These are phyloP conservation scores for Rhododendron williamsianum DNA, from an alignment of 148 eudicot genomes.

Conservation along the genomic window DNA sequence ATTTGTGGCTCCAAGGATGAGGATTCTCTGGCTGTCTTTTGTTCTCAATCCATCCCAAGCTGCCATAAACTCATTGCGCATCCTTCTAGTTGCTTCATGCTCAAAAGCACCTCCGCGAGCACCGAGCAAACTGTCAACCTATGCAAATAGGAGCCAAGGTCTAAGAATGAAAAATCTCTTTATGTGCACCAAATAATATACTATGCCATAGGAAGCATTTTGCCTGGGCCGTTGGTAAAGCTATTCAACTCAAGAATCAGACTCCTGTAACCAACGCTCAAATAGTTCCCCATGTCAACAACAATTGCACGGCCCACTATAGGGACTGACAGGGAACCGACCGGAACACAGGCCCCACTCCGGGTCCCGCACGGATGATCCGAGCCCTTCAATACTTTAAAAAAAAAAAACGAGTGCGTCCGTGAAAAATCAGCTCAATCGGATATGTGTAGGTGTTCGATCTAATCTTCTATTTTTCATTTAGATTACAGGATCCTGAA, in stretches of 20 bases:
- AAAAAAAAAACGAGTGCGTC: too few relatives aligned
- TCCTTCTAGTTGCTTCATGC: conserved; percentile 98
- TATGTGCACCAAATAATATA: not conserved
- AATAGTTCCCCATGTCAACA: not conserved
- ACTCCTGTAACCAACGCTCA: not conserved
- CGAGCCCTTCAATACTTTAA: too few relatives aligned
- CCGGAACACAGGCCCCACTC: too few relatives aligned
- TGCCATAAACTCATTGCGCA: conserved; percentile 99
- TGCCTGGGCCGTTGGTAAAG: not conserved
- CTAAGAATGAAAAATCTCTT: not conserved
- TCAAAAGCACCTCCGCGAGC: conserved; percentile 98
- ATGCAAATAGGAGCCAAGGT: conserved; percentile 6
- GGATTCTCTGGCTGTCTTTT: conserved; percentile 89
- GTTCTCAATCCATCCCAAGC: conserved; percentile 99
- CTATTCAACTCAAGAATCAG: not conserved
- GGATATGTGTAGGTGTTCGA: too few relatives aligned
- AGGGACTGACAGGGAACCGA: too few relatives aligned
- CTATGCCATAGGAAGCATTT: not conserved
- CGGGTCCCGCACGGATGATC: too few relatives aligned
- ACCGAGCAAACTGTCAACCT: conserved; percentile 99
- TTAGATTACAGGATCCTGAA: too few relatives aligned
- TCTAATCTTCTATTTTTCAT: too few relatives aligned
- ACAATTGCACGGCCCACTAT: not conserved
- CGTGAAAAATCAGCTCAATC: too few relatives aligned
- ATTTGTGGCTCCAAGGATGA: conserved; percentile 96